These are phyloP conservation scores for Triticum urartu DNA, from an alignment of 176 grass and related monocot genomes.

Conservation along the genomic window DNA sequence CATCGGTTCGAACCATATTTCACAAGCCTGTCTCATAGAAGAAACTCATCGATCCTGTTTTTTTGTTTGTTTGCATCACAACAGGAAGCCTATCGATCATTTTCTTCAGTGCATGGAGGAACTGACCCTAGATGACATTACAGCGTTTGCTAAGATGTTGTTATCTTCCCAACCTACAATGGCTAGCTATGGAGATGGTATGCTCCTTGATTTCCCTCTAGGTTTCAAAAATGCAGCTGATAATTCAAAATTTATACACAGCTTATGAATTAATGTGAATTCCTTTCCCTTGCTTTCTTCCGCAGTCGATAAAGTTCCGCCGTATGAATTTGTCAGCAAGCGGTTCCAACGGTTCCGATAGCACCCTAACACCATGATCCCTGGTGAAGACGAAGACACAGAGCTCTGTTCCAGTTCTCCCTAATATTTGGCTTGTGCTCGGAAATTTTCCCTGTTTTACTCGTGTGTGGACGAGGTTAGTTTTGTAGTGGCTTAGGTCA, in stretches of 20 bases:
- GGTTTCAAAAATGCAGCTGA: neutral
- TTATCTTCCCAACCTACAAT: conserved; percentile 72
- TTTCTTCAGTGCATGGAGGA: conserved; percentile 67
- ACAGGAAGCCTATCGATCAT: conserved; percentile 76
- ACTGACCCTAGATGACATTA: conserved; percentile 66
- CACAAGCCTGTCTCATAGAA: neutral
- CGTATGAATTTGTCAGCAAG: conserved; percentile 43
- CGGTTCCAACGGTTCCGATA: conserved; percentile 7
- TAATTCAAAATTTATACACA: neutral
- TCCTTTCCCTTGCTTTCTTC: conserved; percentile 15
- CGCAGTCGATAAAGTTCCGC: conserved; percentile 49
- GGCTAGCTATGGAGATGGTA: conserved; percentile 83
- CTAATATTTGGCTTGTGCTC: neutral
- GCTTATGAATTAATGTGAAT: conserved; percentile 16
- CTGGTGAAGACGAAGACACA: conserved; percentile 4
- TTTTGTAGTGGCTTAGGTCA: conserved; percentile 8
- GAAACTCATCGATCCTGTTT: neutral
- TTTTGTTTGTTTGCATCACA: conserved; percentile 7
- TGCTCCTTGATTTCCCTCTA: conserved; percentile 8
- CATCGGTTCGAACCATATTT: neutral
- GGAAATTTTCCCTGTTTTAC: neutral
- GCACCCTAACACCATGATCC: neutral
- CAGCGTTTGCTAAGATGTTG: conserved; percentile 59
- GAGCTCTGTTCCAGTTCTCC: neutral
- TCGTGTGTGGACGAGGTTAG: neutral